phyloP scores from a whole-genome alignment of 2,329 filamentous ascomycete genomes.

The Talaromyces sp. region DNA sequence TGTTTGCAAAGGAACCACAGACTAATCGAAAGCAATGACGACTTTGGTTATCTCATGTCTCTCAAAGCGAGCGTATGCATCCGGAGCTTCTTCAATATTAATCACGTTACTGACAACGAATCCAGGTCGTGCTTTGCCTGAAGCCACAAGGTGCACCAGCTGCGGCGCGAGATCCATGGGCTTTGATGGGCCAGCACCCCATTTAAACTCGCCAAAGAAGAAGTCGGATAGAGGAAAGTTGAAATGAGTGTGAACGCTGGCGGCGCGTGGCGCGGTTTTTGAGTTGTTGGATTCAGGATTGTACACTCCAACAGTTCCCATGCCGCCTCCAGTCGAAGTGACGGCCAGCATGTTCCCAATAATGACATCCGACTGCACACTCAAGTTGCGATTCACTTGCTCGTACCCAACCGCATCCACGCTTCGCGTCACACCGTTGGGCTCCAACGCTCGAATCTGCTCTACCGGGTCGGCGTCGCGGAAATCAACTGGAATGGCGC shows the following conservation, averaged over 20 bases:
- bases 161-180: constrained; percentile 9
- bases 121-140: constrained; percentile 20
- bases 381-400: constrained; percentile 10
- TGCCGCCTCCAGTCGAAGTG: constrained; percentile 15
- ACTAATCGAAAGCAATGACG: background rate
- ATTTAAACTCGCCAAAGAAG: constrained; percentile 14
- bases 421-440: constrained; percentile 13
- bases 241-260: constrained; percentile 4
- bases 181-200: constrained; percentile 12
- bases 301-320: constrained; percentile 21
- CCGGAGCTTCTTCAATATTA: constrained; percentile 24
- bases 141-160: constrained; percentile 21
- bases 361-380: constrained; percentile 6
- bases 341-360: constrained; percentile 12
- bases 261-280: constrained; percentile 14
- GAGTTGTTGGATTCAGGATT: constrained; percentile 6
- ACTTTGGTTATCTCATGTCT: constrained; percentile 19
- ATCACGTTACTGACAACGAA: constrained; percentile 24
- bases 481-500: constrained; percentile 58
- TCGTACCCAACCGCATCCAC: constrained; percentile 15
- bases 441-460: constrained; percentile 21
- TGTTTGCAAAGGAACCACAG: no score
- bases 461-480: constrained; percentile 47
- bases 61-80: constrained; percentile 23
- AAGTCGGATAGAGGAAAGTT: constrained; percentile 16